These are phyloP conservation scores for Orbilia brochopaga DNA, from an alignment of 2,329 filamentous ascomycete genomes.

Conservation along the genomic window DNA sequence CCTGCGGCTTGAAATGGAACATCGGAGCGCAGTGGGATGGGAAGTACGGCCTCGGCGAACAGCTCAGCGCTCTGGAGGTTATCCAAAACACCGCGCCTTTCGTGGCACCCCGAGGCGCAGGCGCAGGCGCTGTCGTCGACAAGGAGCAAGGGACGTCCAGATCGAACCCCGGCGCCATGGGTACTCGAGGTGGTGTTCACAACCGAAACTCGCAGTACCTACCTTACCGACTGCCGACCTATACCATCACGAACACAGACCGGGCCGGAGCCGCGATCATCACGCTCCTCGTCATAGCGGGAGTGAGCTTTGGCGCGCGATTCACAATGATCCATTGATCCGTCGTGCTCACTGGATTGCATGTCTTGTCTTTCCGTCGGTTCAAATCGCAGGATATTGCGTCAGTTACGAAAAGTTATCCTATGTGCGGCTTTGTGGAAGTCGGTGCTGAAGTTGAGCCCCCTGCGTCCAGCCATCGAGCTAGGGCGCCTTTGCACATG, in stretches of 20 bases:
- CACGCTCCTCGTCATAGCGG: slow-evolving; percentile 35
- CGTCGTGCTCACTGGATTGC: neutral
- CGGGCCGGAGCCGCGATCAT: slow-evolving; percentile 38
- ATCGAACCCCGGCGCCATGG: slow-evolving; percentile 57
- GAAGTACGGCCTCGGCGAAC: slow-evolving; percentile 69
- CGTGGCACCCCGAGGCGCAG: slow-evolving; percentile 54
- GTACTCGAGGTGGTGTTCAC: slow-evolving; percentile 37
- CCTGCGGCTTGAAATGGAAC: slow-evolving; percentile 72
- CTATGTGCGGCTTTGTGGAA: too few species aligned
- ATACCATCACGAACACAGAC: slow-evolving; percentile 23
- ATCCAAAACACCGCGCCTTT: slow-evolving; percentile 66
- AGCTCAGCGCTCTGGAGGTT: slow-evolving; percentile 71
- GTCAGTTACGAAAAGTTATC: too few species aligned
- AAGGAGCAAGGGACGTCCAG: slow-evolving; percentile 65
- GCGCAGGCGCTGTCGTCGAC: slow-evolving; percentile 60
- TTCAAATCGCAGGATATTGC: neutral
- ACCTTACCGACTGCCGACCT: slow-evolving; percentile 32
- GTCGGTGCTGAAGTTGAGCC: too few species aligned
- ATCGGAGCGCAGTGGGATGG: slow-evolving; percentile 64
- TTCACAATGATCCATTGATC: slow-evolving; percentile 47
- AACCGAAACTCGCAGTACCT: slow-evolving; percentile 35
- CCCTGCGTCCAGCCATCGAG: too few species aligned
- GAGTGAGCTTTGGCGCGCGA: slow-evolving; percentile 28
- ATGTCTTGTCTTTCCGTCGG: neutral
- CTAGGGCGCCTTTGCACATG: too few species aligned